Evolutionary conservation across 75 land plant species (phyloP), one percentile per base, ranked within the genome.

Genomic region (Picea sitchensis): DNA sequence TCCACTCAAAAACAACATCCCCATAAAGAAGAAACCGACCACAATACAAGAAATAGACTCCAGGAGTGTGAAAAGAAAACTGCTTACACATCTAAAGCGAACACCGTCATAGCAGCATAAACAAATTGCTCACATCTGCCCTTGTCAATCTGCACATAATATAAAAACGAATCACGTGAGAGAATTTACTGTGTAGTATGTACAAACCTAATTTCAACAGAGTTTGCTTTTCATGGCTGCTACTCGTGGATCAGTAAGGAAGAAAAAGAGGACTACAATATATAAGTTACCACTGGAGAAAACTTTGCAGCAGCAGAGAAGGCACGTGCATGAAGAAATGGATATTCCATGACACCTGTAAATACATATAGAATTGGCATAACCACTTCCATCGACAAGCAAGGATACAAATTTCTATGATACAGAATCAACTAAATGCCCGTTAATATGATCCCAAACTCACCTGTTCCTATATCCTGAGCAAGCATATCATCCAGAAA

Each of bases 241-340:
- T 8, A 77, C 4, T 14, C 31, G 11, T 14, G 73, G 15, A 26
- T 44, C 21, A 36, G 78, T 56, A 65, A 61, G 58, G 31, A 15
- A 81, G 32, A 21, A 58, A n/a, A 57, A 38, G 61, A 56, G 30
- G 20, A 14, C 36, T 73, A 36, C 15, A 72, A 7, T 73, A 23
- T 14, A 36, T 4, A 31, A 59, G 78, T 84, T 87, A 98, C 99
- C 89, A 89, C 58, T 81, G 89, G 71, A 26, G 92, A 88, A 73
- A 95, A 90, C 86, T 93, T 98, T 5, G 98, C 86, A 72, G 90
- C 88, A 20, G 90, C 82, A 80, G 92, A 85, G 77, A 95, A 89
- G 12, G 91, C 79, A 31, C 99, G 96, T 14, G 96, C 98, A 85
- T 87, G 78, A 72, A 98, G 94, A 85, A 98, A 98, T 17, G 99